These are phyloP conservation scores for Malbranchea zuffiana DNA, from an alignment of 2,329 filamentous ascomycete species.

Conservation along the genomic window DNA sequence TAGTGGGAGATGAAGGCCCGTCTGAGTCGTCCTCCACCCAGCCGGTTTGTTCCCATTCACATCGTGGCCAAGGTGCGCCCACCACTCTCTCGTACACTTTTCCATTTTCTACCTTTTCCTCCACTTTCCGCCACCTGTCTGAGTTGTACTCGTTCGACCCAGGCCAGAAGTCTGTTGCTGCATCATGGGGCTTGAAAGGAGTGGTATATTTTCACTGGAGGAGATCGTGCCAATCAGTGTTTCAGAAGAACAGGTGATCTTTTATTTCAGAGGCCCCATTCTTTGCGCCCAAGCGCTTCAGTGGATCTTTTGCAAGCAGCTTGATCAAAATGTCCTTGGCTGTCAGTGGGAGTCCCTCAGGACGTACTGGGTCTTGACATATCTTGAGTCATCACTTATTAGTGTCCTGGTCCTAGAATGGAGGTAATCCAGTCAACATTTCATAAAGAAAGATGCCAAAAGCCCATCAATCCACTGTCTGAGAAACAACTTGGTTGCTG, in stretches of 20 bases:
- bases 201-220: conserved; percentile 7
- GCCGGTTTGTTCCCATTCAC: conserved; percentile 1
- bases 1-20: conserved; percentile 1
- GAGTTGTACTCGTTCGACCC: background rate
- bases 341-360: conserved; percentile 37
- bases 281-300: conserved; percentile 8
- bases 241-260: conserved; percentile 10
- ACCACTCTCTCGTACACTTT: conserved; percentile 5
- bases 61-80: conserved; percentile 1
- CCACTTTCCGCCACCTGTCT: conserved; percentile 1
- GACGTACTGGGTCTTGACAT: conserved; percentile 76
- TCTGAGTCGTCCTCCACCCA: conserved; percentile 1
- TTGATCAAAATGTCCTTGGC: conserved; percentile 8
- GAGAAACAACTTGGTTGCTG: conserved; percentile 7
- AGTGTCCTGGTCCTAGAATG: conserved; percentile 8
- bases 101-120: conserved; percentile 6
- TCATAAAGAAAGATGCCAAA: conserved; percentile 15
- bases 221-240: conserved; percentile 8
- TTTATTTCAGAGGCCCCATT: conserved; percentile 36
- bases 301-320: conserved; percentile 6
- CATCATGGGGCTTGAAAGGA: conserved; percentile 9
- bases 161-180: conserved; percentile 6
- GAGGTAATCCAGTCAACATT: conserved; percentile 11
- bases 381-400: conserved; percentile 99
- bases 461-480: conserved; percentile 13